A percentile compares a stretch with the other conserved stretches of the same genome.
phyloP scores from a whole-genome alignment of 163 green algal genomes.

The Coccomyxa subellipsoidea region DNA sequence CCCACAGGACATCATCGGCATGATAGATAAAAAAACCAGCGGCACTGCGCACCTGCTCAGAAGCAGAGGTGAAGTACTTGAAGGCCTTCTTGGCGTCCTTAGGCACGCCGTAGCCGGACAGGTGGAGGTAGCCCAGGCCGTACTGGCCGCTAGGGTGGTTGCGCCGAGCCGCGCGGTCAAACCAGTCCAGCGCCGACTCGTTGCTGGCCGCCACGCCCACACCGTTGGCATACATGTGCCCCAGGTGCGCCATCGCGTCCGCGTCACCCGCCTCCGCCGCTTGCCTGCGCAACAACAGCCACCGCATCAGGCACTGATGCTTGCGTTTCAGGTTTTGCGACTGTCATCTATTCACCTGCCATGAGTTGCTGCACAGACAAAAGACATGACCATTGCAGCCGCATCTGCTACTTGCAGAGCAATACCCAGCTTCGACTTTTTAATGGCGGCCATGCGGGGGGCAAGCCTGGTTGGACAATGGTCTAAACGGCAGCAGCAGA shows the following conservation, averaged over 20 bases:
- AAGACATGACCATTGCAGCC: no score
- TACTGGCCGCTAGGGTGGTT: conserved; percentile 57
- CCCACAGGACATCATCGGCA: no score
- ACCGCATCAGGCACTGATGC: not conserved
- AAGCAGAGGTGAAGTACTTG: conserved; percentile 59
- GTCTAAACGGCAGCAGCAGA: no score
- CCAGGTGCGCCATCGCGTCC: conserved; percentile 81
- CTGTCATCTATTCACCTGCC: no score
- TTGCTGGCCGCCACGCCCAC: conserved; percentile 58
- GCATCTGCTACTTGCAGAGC: not conserved
- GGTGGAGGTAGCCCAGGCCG: conserved; percentile 84
- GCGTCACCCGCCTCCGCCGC: conserved; percentile 71
- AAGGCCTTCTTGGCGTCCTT: conserved; percentile 57
- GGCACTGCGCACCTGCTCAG: conserved; percentile 23
- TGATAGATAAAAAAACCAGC: not conserved
- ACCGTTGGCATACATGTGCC: conserved; percentile 85
- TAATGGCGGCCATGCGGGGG: no score
- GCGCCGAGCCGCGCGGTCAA: conserved; percentile 11
- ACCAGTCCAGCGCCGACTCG: conserved; percentile 62
- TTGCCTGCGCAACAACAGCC: no score
- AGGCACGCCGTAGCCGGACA: conserved; percentile 61
- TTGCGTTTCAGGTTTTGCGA: no score
- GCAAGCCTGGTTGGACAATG: no score
- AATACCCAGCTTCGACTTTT: no score
- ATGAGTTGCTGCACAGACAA: no score